These are phyloP conservation scores for Breynia disticha DNA, from an alignment of 441 rosid genomes.

Conservation along the genomic window DNA sequence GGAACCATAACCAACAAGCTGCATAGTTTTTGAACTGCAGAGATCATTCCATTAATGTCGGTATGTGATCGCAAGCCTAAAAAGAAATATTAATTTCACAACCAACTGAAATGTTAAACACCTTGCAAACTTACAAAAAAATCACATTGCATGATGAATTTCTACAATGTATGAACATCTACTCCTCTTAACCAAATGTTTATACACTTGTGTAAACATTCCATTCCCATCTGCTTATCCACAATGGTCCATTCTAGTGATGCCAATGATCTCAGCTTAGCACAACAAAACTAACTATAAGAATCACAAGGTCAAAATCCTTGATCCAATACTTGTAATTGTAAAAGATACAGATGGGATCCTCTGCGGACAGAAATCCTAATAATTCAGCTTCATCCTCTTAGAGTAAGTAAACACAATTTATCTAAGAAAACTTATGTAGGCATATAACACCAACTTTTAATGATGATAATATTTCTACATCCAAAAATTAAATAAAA, in stretches of 20 bases:
- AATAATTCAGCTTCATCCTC: background rate
- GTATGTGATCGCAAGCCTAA: conserved; percentile 35
- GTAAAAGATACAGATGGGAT: too few relatives aligned
- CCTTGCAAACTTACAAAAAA: background rate
- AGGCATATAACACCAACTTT: background rate
- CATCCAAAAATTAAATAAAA: too few relatives aligned
- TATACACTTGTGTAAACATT: too few relatives aligned
- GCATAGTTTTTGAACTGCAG: conserved; percentile 57
- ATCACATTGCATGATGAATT: background rate
- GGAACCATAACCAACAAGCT: conserved; percentile 76
- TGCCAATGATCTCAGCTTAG: too few relatives aligned
- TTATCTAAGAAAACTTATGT: background rate
- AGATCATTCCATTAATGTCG: conserved; percentile 45
- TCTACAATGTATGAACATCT: too few relatives aligned
- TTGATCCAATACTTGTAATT: too few relatives aligned
- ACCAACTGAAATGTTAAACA: conserved; percentile 5
- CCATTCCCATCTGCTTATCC: too few relatives aligned
- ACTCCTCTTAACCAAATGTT: too few relatives aligned
- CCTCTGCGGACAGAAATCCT: background rate
- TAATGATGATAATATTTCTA: too few relatives aligned
- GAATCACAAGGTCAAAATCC: too few relatives aligned
- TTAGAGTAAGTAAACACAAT: background rate
- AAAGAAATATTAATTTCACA: conserved; percentile 8
- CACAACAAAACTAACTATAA: too few relatives aligned
- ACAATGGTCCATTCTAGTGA: too few relatives aligned